Evolutionary conservation across 139 green algal species (phyloP).

Genomic region (Penium margaritaceum): DNA sequence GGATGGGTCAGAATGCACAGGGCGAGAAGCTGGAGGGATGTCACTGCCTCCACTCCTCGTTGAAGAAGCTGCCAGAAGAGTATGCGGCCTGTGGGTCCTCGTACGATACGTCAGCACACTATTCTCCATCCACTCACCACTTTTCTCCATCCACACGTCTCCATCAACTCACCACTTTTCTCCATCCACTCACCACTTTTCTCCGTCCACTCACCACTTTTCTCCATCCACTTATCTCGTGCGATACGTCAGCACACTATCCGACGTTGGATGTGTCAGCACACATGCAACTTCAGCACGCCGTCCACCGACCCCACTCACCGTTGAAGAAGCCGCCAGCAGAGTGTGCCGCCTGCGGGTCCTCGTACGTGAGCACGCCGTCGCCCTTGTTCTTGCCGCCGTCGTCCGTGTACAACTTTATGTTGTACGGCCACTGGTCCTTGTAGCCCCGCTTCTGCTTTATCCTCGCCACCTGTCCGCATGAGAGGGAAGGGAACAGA

Average conservation of each 20-base stretch:
- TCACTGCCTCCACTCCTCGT: constrained; percentile 8
- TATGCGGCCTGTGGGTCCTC: constrained; percentile 42
- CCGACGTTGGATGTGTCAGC: background rate
- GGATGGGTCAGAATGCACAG: no score
- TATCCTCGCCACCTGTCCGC: constrained; percentile 34
- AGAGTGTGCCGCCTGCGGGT: constrained; percentile 40
- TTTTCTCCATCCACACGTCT: background rate
- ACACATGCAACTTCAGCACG: background rate
- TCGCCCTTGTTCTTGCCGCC: constrained; percentile 39
- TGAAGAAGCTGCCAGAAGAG: constrained; percentile 43
- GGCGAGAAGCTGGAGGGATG: background rate
- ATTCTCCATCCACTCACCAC: constrained; percentile 28
- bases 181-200: no score
- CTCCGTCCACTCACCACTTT: no score
- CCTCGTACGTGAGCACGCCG: constrained; percentile 40
- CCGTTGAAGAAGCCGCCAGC: constrained; percentile 47
- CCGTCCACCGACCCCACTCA: constrained; percentile 6
- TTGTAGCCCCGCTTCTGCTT: constrained; percentile 51
- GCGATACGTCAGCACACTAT: no score
- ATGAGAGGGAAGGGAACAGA: background rate
- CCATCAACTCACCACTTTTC: no score
- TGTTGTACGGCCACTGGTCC: constrained; percentile 50
- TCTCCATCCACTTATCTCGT: no score
- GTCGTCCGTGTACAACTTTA: constrained; percentile 48
- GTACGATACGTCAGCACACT: constrained; percentile 34